Base-by-base conservation (phyloP, 1,284 basidiomycete species). In the Puccinia hordei region DNA sequence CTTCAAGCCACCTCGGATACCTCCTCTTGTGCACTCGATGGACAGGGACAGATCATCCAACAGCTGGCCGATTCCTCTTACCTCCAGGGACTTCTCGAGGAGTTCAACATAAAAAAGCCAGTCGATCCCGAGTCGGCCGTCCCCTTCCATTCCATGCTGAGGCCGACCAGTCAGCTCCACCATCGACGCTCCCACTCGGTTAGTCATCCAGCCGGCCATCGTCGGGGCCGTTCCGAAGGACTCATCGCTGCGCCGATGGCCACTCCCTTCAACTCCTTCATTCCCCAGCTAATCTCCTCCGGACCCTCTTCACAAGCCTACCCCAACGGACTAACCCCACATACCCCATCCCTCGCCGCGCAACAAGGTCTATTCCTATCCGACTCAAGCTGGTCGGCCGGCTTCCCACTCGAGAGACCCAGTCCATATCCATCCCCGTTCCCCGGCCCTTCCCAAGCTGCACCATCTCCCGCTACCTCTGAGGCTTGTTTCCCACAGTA, bases 111-210 rank as follows among this genome's bases (percentile, higher is more conserved):
- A 27, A 73, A 73, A 38, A 73, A 49, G 8, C 6, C 59, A 12
- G 55, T 1, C 57, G 55, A n/a, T 22, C 35, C 22, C 4, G n/a
- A n/a, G n/a, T n/a, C n/a, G n/a, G 59, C 59, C 10, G 19, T 8
- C 63, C 30, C 17, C 57, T 12, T 75, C 55, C 55, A 10, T 6
- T n/a, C 24, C 38, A 41, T 75, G 17, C 30, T 75, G 1, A 46
- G 46, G 15, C 73, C 73, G 17, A 10, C 38, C n/a, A 27, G 2
- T 44, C 44, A 38, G 24, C 24, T 35, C 46, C 38, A 33, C 30
- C 44, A 63, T 65, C 73, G 73, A 1, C 35, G 59, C 17, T 63
- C 57, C 15, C 73, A 75, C 57, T 75, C 73, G 9, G 44, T 75
- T n/a, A 65, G 72, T 59, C 72, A 73, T 73, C 49, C 33, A 2